A percentile compares a stretch with the other conserved stretches of the same genome.
These are phyloP conservation scores for Fraxinus sp. DNA, from an alignment of 305 asterid species.

Conservation along the genomic window DNA sequence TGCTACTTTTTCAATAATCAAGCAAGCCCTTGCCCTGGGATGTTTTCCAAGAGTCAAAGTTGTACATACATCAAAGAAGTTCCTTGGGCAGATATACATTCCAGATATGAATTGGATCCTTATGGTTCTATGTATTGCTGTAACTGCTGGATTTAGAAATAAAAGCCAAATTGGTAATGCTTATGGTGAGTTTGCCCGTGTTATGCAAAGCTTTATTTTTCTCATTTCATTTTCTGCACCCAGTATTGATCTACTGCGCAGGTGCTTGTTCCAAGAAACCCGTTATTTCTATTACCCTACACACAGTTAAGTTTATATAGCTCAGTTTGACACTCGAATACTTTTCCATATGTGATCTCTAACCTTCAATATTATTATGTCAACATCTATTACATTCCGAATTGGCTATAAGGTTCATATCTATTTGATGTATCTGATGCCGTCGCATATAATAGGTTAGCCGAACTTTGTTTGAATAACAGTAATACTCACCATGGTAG, in stretches of 20 bases:
- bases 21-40: slow-evolving; percentile 89
- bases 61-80: slow-evolving; percentile 85
- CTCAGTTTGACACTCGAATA: neutral
- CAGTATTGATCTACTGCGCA: neutral
- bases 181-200: slow-evolving; percentile 51
- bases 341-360: neutral
- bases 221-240: neutral
- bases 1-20: slow-evolving; percentile 88
- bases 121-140: slow-evolving; percentile 89
- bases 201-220: neutral
- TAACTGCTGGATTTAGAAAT: slow-evolving; percentile 88
- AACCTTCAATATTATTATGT: neutral
- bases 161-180: slow-evolving; percentile 96
- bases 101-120: slow-evolving; percentile 97
- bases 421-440: neutral
- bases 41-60: slow-evolving; percentile 93
- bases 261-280: neutral
- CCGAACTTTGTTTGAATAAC: neutral
- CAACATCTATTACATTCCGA: neutral
- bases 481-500: neutral
- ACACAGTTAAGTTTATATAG: neutral
- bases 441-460: neutral
- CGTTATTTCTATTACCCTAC: neutral
- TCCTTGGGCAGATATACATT: slow-evolving; percentile 82
- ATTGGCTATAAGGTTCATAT: neutral